phyloP scores from a whole-genome alignment of 345 rosid species.

The Zanthoxylum bungeanum region DNA sequence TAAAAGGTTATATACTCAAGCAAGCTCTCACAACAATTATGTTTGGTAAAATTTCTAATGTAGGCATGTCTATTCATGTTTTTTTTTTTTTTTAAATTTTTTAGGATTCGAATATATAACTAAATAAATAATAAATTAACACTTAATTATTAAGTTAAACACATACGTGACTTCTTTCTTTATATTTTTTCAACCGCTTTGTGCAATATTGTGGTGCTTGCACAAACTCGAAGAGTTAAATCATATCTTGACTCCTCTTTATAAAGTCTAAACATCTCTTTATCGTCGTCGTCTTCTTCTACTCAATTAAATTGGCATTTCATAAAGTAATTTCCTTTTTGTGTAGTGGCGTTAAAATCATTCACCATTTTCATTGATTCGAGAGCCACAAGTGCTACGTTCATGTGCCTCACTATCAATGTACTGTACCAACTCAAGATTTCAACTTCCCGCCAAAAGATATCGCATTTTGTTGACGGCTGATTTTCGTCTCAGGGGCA shows the following conservation, averaged over 20 bases:
- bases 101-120: no score
- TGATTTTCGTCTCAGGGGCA: no score
- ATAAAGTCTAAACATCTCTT: conserved; percentile 30
- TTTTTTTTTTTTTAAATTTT: background rate
- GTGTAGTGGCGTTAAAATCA: conserved; percentile 16
- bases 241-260: conserved; percentile 38
- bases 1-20: no score
- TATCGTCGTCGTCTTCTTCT: background rate
- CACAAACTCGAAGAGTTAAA: conserved; percentile 36
- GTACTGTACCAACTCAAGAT: no score
- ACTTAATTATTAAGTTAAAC: no score
- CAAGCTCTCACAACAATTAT: no score
- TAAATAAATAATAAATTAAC: no score
- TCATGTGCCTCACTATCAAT: conserved; percentile 6
- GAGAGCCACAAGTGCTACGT: conserved; percentile 27
- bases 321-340: conserved; percentile 9
- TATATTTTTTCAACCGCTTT: conserved; percentile 11
- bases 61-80: no score
- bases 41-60: no score
- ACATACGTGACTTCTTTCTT: no score
- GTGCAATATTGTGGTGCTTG: conserved; percentile 21
- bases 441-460: no score
- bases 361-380: conserved; percentile 19
- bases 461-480: no score
- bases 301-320: background rate